These are phyloP conservation scores for Oldenlandia corymbosa DNA, from an alignment of 257 asterid species.

Conservation along the genomic window DNA sequence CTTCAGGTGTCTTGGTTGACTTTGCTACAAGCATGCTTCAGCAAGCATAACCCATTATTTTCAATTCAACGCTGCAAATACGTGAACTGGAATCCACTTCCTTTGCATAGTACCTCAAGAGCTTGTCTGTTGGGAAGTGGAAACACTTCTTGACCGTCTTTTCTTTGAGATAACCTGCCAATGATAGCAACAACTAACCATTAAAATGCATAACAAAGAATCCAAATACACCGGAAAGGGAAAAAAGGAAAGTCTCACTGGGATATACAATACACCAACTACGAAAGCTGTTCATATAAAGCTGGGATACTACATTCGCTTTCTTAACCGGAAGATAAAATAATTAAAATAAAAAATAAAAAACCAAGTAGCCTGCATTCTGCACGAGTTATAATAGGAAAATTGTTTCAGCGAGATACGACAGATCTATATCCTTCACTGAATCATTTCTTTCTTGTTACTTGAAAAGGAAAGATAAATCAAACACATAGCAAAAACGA, in stretches of 20 bases:
- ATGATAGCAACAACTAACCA: background rate
- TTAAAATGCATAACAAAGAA: background rate
- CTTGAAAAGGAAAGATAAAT: too few species aligned
- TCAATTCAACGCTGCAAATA: background rate
- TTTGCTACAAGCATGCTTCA: background rate
- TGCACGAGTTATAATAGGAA: too few species aligned
- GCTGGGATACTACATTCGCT: background rate
- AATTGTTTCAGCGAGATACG: too few species aligned
- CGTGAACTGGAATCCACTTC: background rate
- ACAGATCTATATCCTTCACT: too few species aligned
- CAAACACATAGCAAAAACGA: too few species aligned
- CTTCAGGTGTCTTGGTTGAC: background rate
- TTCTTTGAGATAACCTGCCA: slow-evolving; percentile 53
- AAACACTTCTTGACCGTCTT: slow-evolving; percentile 62
- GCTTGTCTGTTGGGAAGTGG: slow-evolving; percentile 42
- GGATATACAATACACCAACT: background rate
- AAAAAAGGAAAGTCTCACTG: background rate
- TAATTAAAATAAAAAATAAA: too few species aligned
- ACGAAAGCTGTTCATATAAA: slow-evolving; percentile 1
- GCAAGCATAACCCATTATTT: background rate
- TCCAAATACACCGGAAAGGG: background rate
- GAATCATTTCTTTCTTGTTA: background rate
- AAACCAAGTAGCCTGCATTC: too few species aligned
- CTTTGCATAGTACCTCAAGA: slow-evolving; percentile 28
- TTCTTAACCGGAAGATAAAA: background rate